Evolutionary conservation across 1,284 basidiomycete genomes (phyloP), one percentile per base, ranked within the genome.

Genomic region (Microbotryum saponariae): DNA sequence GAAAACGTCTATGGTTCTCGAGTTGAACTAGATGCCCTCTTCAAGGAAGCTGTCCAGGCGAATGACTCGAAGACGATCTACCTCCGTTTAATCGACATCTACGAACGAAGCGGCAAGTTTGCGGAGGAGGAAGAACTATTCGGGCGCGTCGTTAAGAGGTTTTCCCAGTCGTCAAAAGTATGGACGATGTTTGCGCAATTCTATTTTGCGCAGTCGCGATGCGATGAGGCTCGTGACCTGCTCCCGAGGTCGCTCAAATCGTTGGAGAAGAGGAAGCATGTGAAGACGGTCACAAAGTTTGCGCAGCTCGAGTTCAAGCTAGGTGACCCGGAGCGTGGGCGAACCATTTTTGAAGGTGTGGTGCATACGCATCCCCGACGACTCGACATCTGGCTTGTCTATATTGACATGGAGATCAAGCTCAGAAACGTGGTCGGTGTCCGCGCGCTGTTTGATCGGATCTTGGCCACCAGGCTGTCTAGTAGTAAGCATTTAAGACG

Each of bases 331-430:
- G 96, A 99, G 76, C 84, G 94, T 54, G 96, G 92, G 23, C 87
- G 89, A 73, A 97, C 94, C 1, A 82, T 99, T 59, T 98, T 97
- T 66, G 96, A 98, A 75, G 96, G 94, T 45, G 88, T 99, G 60
- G 81, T 98, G 33, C 91, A 94, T 74, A 89, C 87, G 18, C 90
- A 97, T 77, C 86, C 92, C 3, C 97, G 93, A 75, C 84, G 91
- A 54, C 86, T 92, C 79, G 94, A 98, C 75, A 78, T 97, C 48
- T 98, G 97, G 93, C 89, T 88, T 61, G 81, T 97, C 60, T 99
- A 98, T 76, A 86, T 97, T 74, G 96, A 98, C 74, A 92, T 97
- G 85, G 89, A 97, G 73, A 85, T 85, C 7, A 81, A 82, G 51
- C 83, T 86, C 74, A 77, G 81, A 25, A 84, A 94, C 75, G 85